Evolutionary conservation across 495 filamentous ascomycete genomes (phyloP).

Genomic region (Podospora pseudopauciseta): DNA sequence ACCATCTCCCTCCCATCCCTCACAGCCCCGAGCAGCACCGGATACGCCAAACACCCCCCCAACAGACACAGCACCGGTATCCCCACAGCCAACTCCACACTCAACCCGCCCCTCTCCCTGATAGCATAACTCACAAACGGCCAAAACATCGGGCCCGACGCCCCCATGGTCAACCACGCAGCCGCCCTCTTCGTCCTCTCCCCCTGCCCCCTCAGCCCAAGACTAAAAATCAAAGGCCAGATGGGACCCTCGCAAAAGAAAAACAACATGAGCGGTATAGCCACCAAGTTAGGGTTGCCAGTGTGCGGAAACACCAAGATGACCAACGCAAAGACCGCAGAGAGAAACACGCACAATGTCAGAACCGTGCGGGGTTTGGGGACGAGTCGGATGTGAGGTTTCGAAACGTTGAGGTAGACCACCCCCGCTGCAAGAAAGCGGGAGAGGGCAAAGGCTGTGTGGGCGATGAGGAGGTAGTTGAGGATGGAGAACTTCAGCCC

Average conservation of each 20-base stretch:
- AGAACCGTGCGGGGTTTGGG: constrained; percentile 55
- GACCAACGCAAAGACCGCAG: constrained; percentile 42
- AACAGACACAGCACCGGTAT: constrained; percentile 37
- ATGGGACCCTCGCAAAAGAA: constrained; percentile 66
- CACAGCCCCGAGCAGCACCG: constrained; percentile 38
- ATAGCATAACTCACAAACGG: constrained; percentile 57
- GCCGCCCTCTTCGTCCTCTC: constrained; percentile 66
- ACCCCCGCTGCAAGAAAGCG: constrained; percentile 47
- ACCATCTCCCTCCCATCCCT: constrained; percentile 37
- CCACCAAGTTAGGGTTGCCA: constrained; percentile 46
- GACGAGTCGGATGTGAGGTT: constrained; percentile 34
- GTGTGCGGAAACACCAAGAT: constrained; percentile 48
- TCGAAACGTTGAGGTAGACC: constrained; percentile 49
- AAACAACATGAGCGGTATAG: constrained; percentile 58
- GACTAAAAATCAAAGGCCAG: constrained; percentile 68
- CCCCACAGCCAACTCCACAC: constrained; percentile 34
- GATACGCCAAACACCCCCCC: constrained; percentile 31
- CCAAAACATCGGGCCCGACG: constrained; percentile 62
- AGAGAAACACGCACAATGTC: constrained; percentile 40
- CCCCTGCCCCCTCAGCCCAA: constrained; percentile 67
- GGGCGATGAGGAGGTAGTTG: constrained; percentile 48
- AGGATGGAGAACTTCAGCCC: constrained; percentile 55
- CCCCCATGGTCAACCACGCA: constrained; percentile 62
- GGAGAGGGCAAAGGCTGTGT: constrained; percentile 45
- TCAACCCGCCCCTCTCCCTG: constrained; percentile 15